These are phyloP conservation scores for Cladosporium sp. DNA, from an alignment of 2,329 filamentous ascomycete genomes.

Conservation along the genomic window DNA sequence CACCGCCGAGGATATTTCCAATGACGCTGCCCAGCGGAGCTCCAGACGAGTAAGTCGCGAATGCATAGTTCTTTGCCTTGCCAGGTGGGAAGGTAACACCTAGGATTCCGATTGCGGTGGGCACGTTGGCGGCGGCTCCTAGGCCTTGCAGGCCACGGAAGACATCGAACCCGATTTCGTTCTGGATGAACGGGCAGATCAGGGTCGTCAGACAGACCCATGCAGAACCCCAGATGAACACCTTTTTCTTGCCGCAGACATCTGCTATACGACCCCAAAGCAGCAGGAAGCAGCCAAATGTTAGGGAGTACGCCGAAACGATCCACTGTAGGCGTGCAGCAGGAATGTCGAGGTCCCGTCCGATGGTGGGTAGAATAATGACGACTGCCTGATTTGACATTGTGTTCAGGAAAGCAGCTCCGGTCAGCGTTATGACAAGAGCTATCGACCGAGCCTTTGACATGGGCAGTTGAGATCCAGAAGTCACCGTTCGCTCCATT, in stretches of 20 bases:
- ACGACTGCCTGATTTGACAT: slow-evolving; percentile 32
- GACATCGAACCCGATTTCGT: slow-evolving; percentile 65
- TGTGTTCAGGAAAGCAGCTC: slow-evolving; percentile 31
- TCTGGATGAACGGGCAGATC: slow-evolving; percentile 59
- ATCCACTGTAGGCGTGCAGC: slow-evolving; percentile 50
- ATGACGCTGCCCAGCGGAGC: slow-evolving; percentile 61
- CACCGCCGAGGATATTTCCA: slow-evolving; percentile 61
- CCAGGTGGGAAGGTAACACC: slow-evolving; percentile 64
- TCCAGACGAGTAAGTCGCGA: slow-evolving; percentile 60
- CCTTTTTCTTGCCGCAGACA: slow-evolving; percentile 61
- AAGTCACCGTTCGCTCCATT: slow-evolving; percentile 13
- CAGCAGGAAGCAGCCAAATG: slow-evolving; percentile 64
- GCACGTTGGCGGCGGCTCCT: slow-evolving; percentile 65
- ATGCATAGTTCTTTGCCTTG: slow-evolving; percentile 67
- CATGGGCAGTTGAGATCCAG: slow-evolving; percentile 17
- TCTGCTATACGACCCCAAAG: slow-evolving; percentile 66
- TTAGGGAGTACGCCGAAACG: slow-evolving; percentile 61
- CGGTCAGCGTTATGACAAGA: slow-evolving; percentile 27
- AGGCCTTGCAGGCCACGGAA: slow-evolving; percentile 65
- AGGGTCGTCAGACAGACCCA: slow-evolving; percentile 60
- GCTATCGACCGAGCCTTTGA: slow-evolving; percentile 28
- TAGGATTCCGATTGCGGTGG: slow-evolving; percentile 66
- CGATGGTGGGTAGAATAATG: slow-evolving; percentile 32
- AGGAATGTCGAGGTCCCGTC: slow-evolving; percentile 29
- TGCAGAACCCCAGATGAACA: slow-evolving; percentile 61